phyloP scores from a whole-genome alignment of 2,329 filamentous ascomycete species.

The Aspergillus tubingensis region DNA sequence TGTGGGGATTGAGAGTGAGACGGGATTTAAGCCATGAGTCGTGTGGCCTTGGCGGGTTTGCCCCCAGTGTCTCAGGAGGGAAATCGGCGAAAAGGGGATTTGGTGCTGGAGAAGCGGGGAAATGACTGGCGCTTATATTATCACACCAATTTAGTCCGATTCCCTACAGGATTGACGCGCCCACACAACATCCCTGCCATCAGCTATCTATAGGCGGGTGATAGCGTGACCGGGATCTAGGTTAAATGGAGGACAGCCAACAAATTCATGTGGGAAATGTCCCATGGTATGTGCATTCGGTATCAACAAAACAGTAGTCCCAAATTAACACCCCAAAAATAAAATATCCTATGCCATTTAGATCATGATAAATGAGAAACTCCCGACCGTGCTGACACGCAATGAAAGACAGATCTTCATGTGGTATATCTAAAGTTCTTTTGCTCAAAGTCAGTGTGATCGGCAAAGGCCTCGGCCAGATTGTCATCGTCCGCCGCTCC shows the following conservation, averaged over 20 bases:
- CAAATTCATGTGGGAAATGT: too few relatives aligned
- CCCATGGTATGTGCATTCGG: too few relatives aligned
- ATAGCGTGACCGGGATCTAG: too few relatives aligned
- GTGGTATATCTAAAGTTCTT: constrained; percentile 28
- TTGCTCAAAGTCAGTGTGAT: constrained; percentile 30
- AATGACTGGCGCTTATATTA: neutral
- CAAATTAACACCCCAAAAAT: neutral
- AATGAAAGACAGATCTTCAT: constrained; percentile 1
- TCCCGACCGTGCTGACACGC: neutral
- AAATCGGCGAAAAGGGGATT: neutral
- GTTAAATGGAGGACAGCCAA: too few relatives aligned
- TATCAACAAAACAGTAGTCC: too few relatives aligned
- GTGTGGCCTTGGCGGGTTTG: neutral
- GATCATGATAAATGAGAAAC: neutral
- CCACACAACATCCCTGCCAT: too few relatives aligned
- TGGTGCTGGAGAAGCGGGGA: neutral
- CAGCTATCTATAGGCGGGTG: too few relatives aligned
- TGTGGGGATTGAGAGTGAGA: neutral
- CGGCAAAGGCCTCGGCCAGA: constrained; percentile 19
- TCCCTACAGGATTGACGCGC: neutral
- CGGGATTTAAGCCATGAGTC: too few relatives aligned
- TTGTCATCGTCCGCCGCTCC: constrained; percentile 11
- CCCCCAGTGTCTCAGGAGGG: neutral
- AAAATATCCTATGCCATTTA: neutral
- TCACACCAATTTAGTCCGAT: neutral